Base-by-base conservation (phyloP, 345 rosid genomes). In the Lagerstroemia speciosa region DNA sequence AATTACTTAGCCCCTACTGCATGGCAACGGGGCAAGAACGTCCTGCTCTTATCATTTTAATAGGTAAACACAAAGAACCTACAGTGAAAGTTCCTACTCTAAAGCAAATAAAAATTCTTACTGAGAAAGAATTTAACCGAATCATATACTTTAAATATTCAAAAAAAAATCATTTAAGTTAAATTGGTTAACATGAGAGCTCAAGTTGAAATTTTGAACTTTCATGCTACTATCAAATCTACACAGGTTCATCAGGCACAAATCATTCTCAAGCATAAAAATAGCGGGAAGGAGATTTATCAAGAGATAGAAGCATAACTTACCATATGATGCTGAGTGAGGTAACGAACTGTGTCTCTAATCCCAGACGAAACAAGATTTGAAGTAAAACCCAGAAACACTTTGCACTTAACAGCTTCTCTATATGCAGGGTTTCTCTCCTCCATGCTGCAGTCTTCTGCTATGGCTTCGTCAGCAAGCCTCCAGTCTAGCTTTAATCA, bases 321-420 rank as follows among this genome's bases (percentile, higher is more conserved):
- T 75, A 91, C 98, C 99, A 91, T 89, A 72, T 79, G 89, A 77
- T 92, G 98, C 78, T 93, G 83, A 62, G 82, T 89, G 77, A 94
- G 93, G 74, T 86, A 91, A 27, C 99, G 92, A 77, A 92, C 69
- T 0, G 81, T 83, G 55, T 92, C 99, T 76, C 99, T 84, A 43
- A 92, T 77, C 66, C 99, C 97, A 70, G 99, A 94, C 0, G 97
- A 94, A 75, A 94, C 72, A 40, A 94, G 93, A 84, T 94, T 94
- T 20, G 99, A 94, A 71, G 99, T 94, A 73, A 94, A 94, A 72
- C 99, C 99, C 71, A 89, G 78, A 84, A 94, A 94, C 48, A 94
- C 84, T 80, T 94, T 92, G 83, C 91, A 88, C 73, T 77, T 81
- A 36, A 91, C 85, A 26, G 98, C 85, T 62, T 83, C 76, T 69